Percentiles rank a stretch among this genome's conserved stretches.
phyloP scores from a whole-genome alignment of 2,329 filamentous ascomycete species.

The Botrytis paeoniae region DNA sequence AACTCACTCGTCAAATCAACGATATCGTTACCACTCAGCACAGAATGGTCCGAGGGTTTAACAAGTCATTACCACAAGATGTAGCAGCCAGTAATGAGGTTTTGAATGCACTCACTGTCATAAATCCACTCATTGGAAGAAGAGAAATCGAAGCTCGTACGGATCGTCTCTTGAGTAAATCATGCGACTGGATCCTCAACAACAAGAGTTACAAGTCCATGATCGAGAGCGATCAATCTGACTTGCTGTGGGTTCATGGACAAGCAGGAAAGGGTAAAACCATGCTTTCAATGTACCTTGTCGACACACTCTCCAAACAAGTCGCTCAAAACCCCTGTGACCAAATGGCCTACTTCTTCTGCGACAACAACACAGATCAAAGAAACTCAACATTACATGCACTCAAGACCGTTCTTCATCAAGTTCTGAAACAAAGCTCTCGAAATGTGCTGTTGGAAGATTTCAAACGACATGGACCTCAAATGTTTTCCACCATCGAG shows the following conservation, averaged over 20 bases:
- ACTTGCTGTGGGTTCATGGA: slow-evolving; percentile 19
- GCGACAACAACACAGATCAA: slow-evolving; percentile 16
- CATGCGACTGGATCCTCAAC: slow-evolving; percentile 18
- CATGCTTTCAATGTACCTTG: slow-evolving; percentile 19
- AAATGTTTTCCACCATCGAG: slow-evolving; percentile 17
- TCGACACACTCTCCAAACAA: slow-evolving; percentile 16
- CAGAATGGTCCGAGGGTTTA: slow-evolving; percentile 9
- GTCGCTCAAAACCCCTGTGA: slow-evolving; percentile 16
- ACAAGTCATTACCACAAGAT: slow-evolving; percentile 1
- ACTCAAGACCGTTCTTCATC: slow-evolving; percentile 17
- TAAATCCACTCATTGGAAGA: slow-evolving; percentile 13
- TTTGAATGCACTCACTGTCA: slow-evolving; percentile 17
- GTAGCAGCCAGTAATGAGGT: slow-evolving; percentile 2
- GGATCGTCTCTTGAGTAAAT: slow-evolving; percentile 17
- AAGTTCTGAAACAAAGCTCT: slow-evolving; percentile 15
- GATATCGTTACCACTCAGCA: slow-evolving; percentile 18
- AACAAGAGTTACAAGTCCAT: slow-evolving; percentile 15
- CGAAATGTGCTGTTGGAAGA: slow-evolving; percentile 15
- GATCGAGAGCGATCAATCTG: slow-evolving; percentile 17
- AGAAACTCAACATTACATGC: slow-evolving; percentile 19
- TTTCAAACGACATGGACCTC: slow-evolving; percentile 18
- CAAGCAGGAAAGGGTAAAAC: slow-evolving; percentile 21
- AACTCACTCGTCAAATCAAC: slow-evolving; percentile 17
- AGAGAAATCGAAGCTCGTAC: slow-evolving; percentile 17
- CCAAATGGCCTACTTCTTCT: slow-evolving; percentile 19